Evolutionary conservation across 2,329 filamentous ascomycete species (phyloP), one percentile per base, ranked within the genome.

Genomic region (Botrytis aclada): DNA sequence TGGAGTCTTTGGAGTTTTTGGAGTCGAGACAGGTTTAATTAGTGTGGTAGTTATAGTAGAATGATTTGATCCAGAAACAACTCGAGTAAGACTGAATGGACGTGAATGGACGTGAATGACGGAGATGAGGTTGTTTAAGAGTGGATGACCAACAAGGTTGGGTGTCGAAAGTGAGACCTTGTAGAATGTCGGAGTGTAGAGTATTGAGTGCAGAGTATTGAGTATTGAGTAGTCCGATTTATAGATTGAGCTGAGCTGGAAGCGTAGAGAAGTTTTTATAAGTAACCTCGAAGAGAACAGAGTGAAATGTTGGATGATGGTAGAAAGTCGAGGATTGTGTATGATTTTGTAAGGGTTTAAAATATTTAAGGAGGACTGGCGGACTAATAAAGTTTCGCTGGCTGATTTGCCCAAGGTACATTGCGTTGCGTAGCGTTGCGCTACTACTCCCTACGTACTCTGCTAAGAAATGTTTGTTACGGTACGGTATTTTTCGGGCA

Each of bases 401-500:
- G 37, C 61, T 39, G 61, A 63, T 43, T 63, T 63, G 60, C 60
- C 25, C n/a, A 56, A 29, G 51, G 47, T 37, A 61, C 22, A 32
- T 14, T 37, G 58, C 58, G 34, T n/a, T n/a, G n/a, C n/a, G n/a
- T n/a, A n/a, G n/a, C 22, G 58, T 14, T 37, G 58, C 58, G 34
- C 58, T n/a, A 51, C 25, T 51, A 6, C 45, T 51, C 25, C 25
- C 4, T 34, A 8, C 41, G 47, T 54, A n/a, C 4, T 54, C 47
- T 54, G 47, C 12, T n/a, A n/a, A 54, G 47, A 54, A 54, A n/a
- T 54, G 47, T 54, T 54, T 65, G 41, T 25, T 64, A 67, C 64
- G 64, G 64, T 64, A 67, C 64, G 64, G 64, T 54, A 56, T 20
- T 69, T 22, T 32, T 69, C 65, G 65, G 47, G n/a, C 34, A 41